phyloP scores from a whole-genome alignment of 768 basidiomycete species.

The Porphyrellus cyaneotinctus region DNA sequence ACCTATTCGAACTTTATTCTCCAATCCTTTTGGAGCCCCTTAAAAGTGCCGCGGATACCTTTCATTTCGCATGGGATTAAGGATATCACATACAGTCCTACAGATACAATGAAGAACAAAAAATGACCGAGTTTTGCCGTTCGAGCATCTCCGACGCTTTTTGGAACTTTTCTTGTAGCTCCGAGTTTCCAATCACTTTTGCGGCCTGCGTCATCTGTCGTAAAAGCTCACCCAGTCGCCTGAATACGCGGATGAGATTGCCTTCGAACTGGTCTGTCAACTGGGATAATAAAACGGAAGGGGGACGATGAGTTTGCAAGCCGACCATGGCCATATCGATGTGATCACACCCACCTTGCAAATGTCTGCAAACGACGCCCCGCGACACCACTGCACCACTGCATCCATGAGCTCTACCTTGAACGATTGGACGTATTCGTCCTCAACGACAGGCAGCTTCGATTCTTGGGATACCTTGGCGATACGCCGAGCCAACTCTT shows the following conservation, averaged over 20 bases:
- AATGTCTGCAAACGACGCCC: slow-evolving; percentile 92
- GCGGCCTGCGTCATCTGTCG: slow-evolving; percentile 95
- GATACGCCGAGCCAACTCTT: slow-evolving; percentile 91
- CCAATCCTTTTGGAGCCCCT: no score
- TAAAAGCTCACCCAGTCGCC: slow-evolving; percentile 88
- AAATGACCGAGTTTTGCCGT: slow-evolving; percentile 90
- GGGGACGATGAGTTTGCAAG: neutral
- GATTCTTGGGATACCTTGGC: slow-evolving; percentile 96
- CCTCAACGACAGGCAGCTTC: slow-evolving; percentile 83
- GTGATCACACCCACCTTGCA: slow-evolving; percentile 70
- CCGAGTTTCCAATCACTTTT: slow-evolving; percentile 93
- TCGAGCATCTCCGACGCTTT: slow-evolving; percentile 91
- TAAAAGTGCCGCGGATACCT: no score
- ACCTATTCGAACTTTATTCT: no score
- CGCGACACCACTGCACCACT: slow-evolving; percentile 97
- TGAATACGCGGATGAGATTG: slow-evolving; percentile 92
- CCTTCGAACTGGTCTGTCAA: slow-evolving; percentile 97
- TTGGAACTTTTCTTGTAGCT: slow-evolving; percentile 91
- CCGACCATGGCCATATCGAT: neutral
- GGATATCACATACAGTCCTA: slow-evolving; percentile 30
- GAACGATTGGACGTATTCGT: slow-evolving; percentile 94
- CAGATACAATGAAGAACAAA: slow-evolving; percentile 82
- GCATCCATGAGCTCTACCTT: slow-evolving; percentile 99
- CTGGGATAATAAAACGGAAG: slow-evolving; percentile 36
- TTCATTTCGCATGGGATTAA: no score